Conservation (phyloP, 352 stramenopile species). For the Pythium folliculosum region DNA sequence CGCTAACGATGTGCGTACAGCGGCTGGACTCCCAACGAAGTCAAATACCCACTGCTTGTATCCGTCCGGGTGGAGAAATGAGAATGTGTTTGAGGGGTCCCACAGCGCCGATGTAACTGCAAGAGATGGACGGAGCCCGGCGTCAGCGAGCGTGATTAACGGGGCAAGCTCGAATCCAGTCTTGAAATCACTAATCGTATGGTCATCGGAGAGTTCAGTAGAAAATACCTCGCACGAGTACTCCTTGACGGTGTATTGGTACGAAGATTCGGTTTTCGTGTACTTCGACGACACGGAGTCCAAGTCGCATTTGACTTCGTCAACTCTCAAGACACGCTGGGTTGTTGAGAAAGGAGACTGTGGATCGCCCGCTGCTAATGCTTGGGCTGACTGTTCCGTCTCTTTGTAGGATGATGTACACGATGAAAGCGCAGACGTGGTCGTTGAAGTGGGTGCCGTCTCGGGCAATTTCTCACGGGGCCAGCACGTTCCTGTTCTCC, state of each 20-base stretch:
- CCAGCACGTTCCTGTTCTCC: constrained; percentile 47
- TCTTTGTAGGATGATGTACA: constrained; percentile 40
- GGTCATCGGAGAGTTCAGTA: constrained; percentile 48
- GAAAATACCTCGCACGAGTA: constrained; percentile 53
- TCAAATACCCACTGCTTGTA: constrained; percentile 55
- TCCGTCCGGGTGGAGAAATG: constrained; percentile 47
- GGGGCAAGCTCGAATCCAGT: constrained; percentile 51
- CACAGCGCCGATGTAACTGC: constrained; percentile 43
- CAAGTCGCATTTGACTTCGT: constrained; percentile 31
- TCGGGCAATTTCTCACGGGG: constrained; percentile 33
- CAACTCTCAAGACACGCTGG: constrained; percentile 39
- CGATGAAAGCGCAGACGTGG: constrained; percentile 10
- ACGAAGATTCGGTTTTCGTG: constrained; percentile 36
- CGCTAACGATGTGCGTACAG: constrained; percentile 16
- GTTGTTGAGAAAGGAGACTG: constrained; percentile 48
- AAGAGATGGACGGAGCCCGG: constrained; percentile 35
- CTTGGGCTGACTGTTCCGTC: constrained; percentile 23
- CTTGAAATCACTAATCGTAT: constrained; percentile 34
- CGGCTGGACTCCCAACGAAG: constrained; percentile 11
- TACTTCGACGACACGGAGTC: constrained; percentile 31
- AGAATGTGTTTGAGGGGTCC: constrained; percentile 39
- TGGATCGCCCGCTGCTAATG: constrained; percentile 2
- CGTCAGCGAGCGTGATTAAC: not conserved
- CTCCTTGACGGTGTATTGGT: constrained; percentile 30
- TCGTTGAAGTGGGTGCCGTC: constrained; percentile 15